Evolutionary conservation across 768 basidiomycete species (phyloP), one percentile per base, ranked within the genome.

Genomic region (Royoungia palumana): DNA sequence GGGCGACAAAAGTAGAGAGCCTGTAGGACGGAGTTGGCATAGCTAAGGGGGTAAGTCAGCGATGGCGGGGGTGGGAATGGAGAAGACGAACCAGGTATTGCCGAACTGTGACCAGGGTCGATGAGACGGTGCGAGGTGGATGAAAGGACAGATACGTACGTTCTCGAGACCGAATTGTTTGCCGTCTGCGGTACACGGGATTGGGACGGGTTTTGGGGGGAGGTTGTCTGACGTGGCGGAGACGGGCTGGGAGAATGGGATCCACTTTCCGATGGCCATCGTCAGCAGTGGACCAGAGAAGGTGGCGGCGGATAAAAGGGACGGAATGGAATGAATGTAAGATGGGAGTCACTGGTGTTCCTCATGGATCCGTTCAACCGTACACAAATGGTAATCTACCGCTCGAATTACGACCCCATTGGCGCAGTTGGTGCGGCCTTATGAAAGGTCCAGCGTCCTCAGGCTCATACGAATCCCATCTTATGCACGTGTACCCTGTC

Each of bases 1-100:
- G 95, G 94, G 20, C 80, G 72, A 66, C 94, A 97, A 67, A 94
- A 95, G 73, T 97, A 99, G 47, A 98, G 80, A 0, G 96, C 86
- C 68, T 99, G 95, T 14, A 99, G 78, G 20, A 99, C 93, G n/a
- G 95, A 96, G 70, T 98, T 99, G 73, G 89, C 94, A 70, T 99
- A 99, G 72, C 94, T 94, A 6, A 50, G 40, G 46, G 48, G 30
- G 50, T 56, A 42, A 24, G 59, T 66, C 44, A 64, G 61, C 51
- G 37, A 32, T 10, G 37, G 20, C n/a, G 42, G 32, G 12, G 46
- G 55, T 30, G 46, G 37, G 44, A 50, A 27, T 17, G 32, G 32
- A 37, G 22, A 8, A 41, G 41, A 52, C 77, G 59, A 56, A 93
- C 93, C 94, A 98, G 40, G 92, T 98, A 67, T 97, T 98, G 35